A percentile compares a stretch with the other conserved stretches of the same genome.
Conservation (phyloP, 768 basidiomycete genomes). For the Cystobasidium tubakii region DNA sequence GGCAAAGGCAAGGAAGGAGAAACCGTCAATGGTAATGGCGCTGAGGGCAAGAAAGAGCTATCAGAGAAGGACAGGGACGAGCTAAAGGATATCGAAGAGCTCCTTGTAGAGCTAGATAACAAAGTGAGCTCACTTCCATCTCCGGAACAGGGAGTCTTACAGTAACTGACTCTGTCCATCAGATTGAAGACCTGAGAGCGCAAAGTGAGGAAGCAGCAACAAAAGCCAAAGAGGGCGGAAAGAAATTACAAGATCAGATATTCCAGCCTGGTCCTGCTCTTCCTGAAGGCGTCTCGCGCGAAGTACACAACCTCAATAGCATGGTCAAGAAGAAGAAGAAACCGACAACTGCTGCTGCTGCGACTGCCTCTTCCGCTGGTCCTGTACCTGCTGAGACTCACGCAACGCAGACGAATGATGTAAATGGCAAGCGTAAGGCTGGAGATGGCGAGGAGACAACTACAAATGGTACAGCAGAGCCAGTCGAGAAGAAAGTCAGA, state of each 20-base stretch:
- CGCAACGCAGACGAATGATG: background rate
- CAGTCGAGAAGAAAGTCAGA: slow-evolving; percentile 24
- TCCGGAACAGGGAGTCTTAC: background rate
- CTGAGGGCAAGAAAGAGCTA: slow-evolving; percentile 19
- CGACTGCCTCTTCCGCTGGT: background rate
- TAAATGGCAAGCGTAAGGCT: slow-evolving; percentile 34
- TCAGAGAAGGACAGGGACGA: slow-evolving; percentile 32
- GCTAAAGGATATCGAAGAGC: slow-evolving; percentile 35
- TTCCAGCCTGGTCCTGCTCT: slow-evolving; percentile 24
- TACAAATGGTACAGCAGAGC: background rate
- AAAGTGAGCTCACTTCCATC: slow-evolving; percentile 24
- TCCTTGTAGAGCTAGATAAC: slow-evolving; percentile 34
- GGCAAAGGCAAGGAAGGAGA: slow-evolving; percentile 33
- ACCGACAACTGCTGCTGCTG: background rate
- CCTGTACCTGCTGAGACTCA: background rate
- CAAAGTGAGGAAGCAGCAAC: slow-evolving; percentile 28
- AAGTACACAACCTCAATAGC: slow-evolving; percentile 34
- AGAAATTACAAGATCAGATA: slow-evolving; percentile 22
- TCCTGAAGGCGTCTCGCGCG: slow-evolving; percentile 27
- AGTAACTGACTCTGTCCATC: background rate
- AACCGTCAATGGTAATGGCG: background rate
- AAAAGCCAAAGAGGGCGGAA: slow-evolving; percentile 24
- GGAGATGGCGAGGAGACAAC: slow-evolving; percentile 21
- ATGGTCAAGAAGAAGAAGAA: slow-evolving; percentile 38
- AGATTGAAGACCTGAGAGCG: slow-evolving; percentile 39